These are phyloP conservation scores for Pholiota microspora DNA, from an alignment of 768 basidiomycete genomes.

Conservation along the genomic window DNA sequence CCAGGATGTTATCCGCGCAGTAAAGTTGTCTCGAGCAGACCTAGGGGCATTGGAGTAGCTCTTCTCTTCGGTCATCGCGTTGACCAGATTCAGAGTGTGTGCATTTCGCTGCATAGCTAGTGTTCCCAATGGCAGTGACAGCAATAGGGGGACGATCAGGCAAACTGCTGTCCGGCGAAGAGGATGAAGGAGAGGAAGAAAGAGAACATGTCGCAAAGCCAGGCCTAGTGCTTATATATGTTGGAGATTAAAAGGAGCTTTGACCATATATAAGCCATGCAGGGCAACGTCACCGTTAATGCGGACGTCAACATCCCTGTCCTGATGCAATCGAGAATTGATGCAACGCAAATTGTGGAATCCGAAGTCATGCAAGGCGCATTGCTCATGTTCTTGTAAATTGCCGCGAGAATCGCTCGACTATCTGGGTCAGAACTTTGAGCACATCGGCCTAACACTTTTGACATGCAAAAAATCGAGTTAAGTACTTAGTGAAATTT, in stretches of 20 bases:
- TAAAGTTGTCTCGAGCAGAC: not conserved
- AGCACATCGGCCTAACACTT: no score
- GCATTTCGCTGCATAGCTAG: not conserved
- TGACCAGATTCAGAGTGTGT: not conserved
- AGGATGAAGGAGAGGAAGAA: not conserved
- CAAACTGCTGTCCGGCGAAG: not conserved
- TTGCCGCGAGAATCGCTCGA: not conserved
- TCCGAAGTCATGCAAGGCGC: not conserved
- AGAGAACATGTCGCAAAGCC: not conserved
- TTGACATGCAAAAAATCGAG: no score
- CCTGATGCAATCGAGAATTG: slow-evolving; percentile 6
- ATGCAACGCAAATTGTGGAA: slow-evolving; percentile 2
- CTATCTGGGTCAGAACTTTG: no score
- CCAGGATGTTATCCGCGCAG: slow-evolving; percentile 5
- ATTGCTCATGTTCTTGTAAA: not conserved
- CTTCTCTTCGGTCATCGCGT: not conserved
- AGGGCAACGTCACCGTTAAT: slow-evolving; percentile 7
- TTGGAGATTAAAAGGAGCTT: not conserved
- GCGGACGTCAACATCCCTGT: slow-evolving; percentile 3
- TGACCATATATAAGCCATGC: not conserved
- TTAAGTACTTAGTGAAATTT: no score
- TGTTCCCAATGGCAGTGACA: not conserved
- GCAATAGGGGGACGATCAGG: not conserved
- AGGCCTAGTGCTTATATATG: slow-evolving; percentile 5
- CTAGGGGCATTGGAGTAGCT: not conserved